Base-by-base conservation (phyloP, 225 moss, liverwort and hornwort genomes). In the Bryum argenteum region DNA sequence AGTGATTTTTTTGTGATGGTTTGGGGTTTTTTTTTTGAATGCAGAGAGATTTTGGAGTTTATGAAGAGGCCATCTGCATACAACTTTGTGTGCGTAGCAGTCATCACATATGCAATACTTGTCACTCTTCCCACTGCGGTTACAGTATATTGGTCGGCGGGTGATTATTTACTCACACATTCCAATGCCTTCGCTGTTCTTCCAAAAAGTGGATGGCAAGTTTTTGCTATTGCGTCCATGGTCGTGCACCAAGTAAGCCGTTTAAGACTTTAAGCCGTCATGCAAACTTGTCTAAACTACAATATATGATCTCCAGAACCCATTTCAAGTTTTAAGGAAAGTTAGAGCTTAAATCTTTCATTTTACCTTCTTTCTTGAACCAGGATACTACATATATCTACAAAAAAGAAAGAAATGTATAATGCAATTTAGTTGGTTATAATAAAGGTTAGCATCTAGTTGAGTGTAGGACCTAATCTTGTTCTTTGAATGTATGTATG, bases 11-110 rank as follows among this genome's bases (percentile, higher is more conserved):
- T 38, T 38, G 6, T 66, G 26, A 33, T 33, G 2, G 33, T 33
- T 33, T 33, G 33, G 7, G 5, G 7, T 33, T 33, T 5, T 6
- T 33, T 33, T 33, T 33, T 33, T 4, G 7, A 6, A 5, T 33
- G 61, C 70, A 86, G 84, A 73, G 82, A 89, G 61, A 80, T 82
- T 33, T 76, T 84, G 80, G 83, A 86, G 66, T 20, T 59, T 0
- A 89, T 84, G 81, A 77, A 62, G 63, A 48, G 8, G 5, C 83
- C 89, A 61, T 59, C 65, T 0, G 62, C 54, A 15, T 86, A 83
- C 68, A 80, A 77, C 67, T 82, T 47, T 22, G 50, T 71, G 9
- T 84, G 75, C 7, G 1, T 79, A 2, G 47, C 5, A 10, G 75
- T 79, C 8, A 22, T 78, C 0, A 18, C 9, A 0, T 86, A 86